A percentile compares a stretch with the other conserved stretches of the same genome.
Conservation (phyloP, 2,329 filamentous ascomycete species). For the Colletotrichum caudatum region DNA sequence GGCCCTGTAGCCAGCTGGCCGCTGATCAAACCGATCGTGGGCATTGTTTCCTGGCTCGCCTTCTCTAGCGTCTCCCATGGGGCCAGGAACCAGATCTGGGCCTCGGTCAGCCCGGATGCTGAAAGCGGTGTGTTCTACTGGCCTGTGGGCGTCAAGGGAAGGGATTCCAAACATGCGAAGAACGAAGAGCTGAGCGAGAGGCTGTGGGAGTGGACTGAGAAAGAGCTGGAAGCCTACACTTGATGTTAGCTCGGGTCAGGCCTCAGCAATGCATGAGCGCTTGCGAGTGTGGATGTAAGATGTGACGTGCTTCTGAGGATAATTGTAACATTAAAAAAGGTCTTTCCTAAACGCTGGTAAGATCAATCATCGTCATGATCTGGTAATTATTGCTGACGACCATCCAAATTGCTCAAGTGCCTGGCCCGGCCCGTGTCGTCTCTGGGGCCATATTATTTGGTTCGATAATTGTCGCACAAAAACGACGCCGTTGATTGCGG, state of each 20-base stretch:
- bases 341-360: no score
- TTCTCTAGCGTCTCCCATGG: slow-evolving; percentile 21
- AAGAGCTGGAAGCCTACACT: slow-evolving; percentile 45
- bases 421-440: background rate
- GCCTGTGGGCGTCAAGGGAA: slow-evolving; percentile 48
- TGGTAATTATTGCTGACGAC: background rate
- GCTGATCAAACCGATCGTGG: slow-evolving; percentile 19
- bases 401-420: background rate
- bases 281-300: background rate
- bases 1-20: slow-evolving; percentile 22
- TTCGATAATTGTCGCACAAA: background rate
- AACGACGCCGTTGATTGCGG: no score
- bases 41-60: slow-evolving; percentile 5
- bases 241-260: slow-evolving; percentile 3
- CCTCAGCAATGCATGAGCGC: no score
- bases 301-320: background rate
- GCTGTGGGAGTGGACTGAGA: slow-evolving; percentile 54
- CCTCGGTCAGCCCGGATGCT: slow-evolving; percentile 32
- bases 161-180: slow-evolving; percentile 43
- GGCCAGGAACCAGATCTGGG: slow-evolving; percentile 42
- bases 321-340: background rate
- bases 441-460: background rate
- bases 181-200: slow-evolving; percentile 48
- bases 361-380: background rate
- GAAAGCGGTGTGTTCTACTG: slow-evolving; percentile 51